Conservation (phyloP, 1,284 basidiomycete genomes). For the Cutaneotrichosporon sp. region DNA sequence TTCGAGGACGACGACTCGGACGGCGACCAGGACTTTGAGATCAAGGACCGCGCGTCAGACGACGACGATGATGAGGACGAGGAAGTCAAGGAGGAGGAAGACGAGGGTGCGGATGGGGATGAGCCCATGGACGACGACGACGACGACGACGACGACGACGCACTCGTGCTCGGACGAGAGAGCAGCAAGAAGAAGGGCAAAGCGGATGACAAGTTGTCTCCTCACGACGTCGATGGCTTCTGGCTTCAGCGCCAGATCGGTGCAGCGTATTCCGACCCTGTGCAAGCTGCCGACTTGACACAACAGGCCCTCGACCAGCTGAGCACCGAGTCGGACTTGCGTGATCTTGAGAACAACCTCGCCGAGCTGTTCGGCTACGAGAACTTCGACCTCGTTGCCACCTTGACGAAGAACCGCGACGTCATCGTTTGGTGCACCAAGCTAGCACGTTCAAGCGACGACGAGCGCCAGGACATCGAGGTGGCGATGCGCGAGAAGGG, state of each 20-base stretch:
- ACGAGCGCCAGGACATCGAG: conserved; percentile 90
- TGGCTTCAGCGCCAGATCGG: conserved; percentile 96
- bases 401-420: conserved; percentile 92
- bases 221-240: conserved; percentile 92
- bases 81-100: conserved; percentile 56
- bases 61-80: conserved; percentile 66
- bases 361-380: conserved; percentile 98
- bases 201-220: conserved; percentile 69
- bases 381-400: conserved; percentile 83
- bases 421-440: conserved; percentile 98
- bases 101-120: conserved; percentile 51
- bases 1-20: conserved; percentile 95
- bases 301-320: conserved; percentile 81
- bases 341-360: conserved; percentile 94
- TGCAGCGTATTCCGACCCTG: conserved; percentile 86
- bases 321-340: conserved; percentile 80
- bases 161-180: conserved; percentile 60
- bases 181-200: conserved; percentile 55
- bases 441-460: conserved; percentile 82
- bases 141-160: conserved; percentile 53
- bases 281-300: conserved; percentile 91
- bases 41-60: conserved; percentile 56
- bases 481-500: conserved; percentile 98
- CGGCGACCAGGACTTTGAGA: conserved; percentile 68
- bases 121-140: conserved; percentile 57